phyloP scores from a whole-genome alignment of 2,329 filamentous ascomycete genomes.

The Trichoderma guizhouense region DNA sequence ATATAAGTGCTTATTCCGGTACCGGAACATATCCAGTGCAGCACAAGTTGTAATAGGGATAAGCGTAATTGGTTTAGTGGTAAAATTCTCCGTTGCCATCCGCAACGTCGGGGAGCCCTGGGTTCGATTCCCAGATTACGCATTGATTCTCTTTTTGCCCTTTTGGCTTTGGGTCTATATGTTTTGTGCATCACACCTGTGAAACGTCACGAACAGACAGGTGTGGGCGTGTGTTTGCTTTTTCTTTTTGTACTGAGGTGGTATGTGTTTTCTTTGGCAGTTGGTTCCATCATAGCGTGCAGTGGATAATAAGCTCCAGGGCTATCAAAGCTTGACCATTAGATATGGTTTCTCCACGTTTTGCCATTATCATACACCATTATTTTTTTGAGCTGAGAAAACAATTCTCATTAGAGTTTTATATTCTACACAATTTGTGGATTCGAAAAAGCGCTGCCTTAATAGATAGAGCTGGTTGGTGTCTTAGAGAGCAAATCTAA shows the following conservation, averaged over 20 bases:
- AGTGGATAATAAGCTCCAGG: not conserved
- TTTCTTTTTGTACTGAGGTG: not conserved
- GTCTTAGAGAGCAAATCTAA: not conserved
- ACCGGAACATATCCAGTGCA: not conserved
- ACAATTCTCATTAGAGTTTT: not conserved
- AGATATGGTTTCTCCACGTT: not conserved
- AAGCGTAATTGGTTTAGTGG: slow-evolving; percentile 35
- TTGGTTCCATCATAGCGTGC: not conserved
- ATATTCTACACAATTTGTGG: not conserved
- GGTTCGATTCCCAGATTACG: slow-evolving; percentile 36
- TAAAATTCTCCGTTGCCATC: slow-evolving; percentile 37
- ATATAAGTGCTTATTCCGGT: not conserved
- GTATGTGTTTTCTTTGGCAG: not conserved
- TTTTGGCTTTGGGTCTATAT: not conserved
- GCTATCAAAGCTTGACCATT: not conserved
- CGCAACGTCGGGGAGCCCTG: slow-evolving; percentile 33
- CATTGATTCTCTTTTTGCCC: slow-evolving; percentile 22
- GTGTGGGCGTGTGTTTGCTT: not conserved
- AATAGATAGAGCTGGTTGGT: not conserved
- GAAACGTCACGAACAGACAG: not conserved
- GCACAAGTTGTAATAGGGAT: not conserved
- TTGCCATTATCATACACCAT: not conserved
- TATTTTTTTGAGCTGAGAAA: not conserved
- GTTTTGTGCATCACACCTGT: not conserved
- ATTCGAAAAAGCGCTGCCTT: not conserved